Evolutionary conservation across 805 yeast species (phyloP).

Genomic region (Candida verbasci): DNA sequence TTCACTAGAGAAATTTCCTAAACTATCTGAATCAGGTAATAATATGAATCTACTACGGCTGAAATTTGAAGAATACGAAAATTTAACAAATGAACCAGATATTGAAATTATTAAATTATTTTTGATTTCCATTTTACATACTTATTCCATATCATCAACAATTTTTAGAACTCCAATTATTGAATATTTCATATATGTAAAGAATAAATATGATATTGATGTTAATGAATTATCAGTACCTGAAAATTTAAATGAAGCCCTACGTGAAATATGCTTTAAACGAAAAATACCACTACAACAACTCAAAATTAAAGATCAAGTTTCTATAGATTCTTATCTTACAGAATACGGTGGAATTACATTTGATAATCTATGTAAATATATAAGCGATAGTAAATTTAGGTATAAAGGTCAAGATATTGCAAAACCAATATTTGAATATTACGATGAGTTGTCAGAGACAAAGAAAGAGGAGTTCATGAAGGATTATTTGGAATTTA

Average conservation of each 20-base stretch:
- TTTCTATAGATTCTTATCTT: conserved; percentile 10
- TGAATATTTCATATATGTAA: conserved; percentile 1
- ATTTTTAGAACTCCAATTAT: neutral
- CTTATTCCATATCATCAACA: conserved; percentile 1
- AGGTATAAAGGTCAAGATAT: conserved; percentile 6
- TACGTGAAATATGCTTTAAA: conserved; percentile 4
- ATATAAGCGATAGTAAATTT: conserved; percentile 16
- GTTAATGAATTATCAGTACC: neutral
- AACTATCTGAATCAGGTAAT: neutral
- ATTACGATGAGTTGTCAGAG: conserved; percentile 14
- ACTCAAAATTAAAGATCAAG: neutral
- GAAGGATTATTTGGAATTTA: conserved; percentile 19
- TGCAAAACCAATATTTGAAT: conserved; percentile 12
- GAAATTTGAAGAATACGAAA: conserved; percentile 3
- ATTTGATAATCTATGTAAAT: conserved; percentile 18
- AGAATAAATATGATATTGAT: conserved; percentile 1
- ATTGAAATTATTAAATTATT: neutral
- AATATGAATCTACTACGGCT: neutral
- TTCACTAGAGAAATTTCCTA: conserved; percentile 1
- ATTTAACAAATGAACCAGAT: neutral
- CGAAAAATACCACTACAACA: conserved; percentile 1
- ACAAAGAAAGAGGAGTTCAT: conserved; percentile 17
- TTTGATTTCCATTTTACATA: conserved; percentile 5
- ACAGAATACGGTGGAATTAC: conserved; percentile 18
- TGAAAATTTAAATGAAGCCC: conserved; percentile 1